Evolutionary conservation across 768 basidiomycete species (phyloP), one percentile per base, ranked within the genome.

Genomic region (Termitomyces sp.): DNA sequence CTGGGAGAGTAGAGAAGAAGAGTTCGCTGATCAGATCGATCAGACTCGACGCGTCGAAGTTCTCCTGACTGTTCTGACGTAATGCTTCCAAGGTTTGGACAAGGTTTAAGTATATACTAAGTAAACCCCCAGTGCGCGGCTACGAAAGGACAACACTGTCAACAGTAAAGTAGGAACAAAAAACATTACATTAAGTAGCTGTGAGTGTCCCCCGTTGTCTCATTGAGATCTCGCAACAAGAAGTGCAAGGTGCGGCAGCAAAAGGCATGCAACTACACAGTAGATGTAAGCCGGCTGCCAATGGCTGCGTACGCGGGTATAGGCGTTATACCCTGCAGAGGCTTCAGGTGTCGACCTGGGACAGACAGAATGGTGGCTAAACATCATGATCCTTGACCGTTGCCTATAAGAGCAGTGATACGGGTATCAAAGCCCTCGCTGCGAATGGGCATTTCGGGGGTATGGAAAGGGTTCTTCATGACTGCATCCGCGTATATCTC

Each of bases 391-490:
- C 67, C 64, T 58, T 75, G 72, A 27, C 75, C 75, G 40, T 69
- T 74, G 13, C 85, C 86, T 65, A 89, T 79, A 47, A 93, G 72
- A 8, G 82, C 68, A 10, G 79, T 74, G 52, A 92, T 84, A 45
- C 86, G 82, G 55, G 74, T 74, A 67, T 98, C 96, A 68, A 98
- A 98, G 18, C 84, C 85, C 64, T 94, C 92, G 44, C 81, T 93
- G 47, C 97, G 85, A 63, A 98, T 95, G 2, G 97, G 97, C 96
- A 98, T 99, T 71, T 98, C 97, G n/a, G 91, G 91, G 5, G 94
- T 96, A 72, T 98, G 94, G 73, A 99, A 99, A 0, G 97, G 97
- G 68, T 98, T 98, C 79, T 98, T 98, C 93, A 98, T 96, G 55
- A 95, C 95, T 1, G 91, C 86, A 68, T 98, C 97, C 0, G 95